Evolutionary conservation across 2,329 filamentous ascomycete genomes (phyloP), one percentile per base, ranked within the genome.

Genomic region (Talaromyces piceae): DNA sequence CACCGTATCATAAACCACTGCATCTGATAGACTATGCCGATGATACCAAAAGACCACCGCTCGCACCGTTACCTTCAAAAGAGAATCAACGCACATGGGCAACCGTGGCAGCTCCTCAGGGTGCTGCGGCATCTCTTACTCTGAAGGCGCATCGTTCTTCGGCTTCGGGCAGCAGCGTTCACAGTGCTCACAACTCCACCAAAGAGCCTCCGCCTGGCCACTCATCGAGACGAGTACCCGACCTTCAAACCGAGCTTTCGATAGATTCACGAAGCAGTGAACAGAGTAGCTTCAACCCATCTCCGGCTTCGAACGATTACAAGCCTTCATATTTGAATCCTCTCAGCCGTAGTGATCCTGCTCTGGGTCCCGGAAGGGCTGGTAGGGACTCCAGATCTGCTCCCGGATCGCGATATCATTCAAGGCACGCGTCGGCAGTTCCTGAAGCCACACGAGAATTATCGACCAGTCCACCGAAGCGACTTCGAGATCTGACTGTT

Each of bases 81-180:
- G 64, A 65, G 43, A 68, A 67, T 27, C 41, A 55, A 2, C 64
- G 60, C 12, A 67, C 64, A 0, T 72, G 68, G 58, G 67, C 67
- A 1, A 63, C 57, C 41, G 57, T 71, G 13, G 61, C 63, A 8
- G 60, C 60, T 53, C 20, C 59, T 53, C n/a, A 54, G 57, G 23
- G 57, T 57, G n/a, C 41, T 46, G n/a, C n/a, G n/a, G 27, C 54
- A 53, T 5, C 30, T 49, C 9, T 41, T 50, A 12, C 12, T 25
- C 25, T 43, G 20, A 44, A 55, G 13, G 61, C 57, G 30, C 60
- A 57, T 6, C n/a, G 20, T 37, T 23, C 33, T 23, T 28, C 50
- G 16, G 41, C 50, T 20, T 28, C 39, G 18, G 41, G 46, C 16
- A 18, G 33, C 41, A 53, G 51, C 30, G 23, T 41, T 16, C 46